Conservation (phyloP, 2,329 filamentous ascomycete species). For the Epichloe sylvatica region DNA sequence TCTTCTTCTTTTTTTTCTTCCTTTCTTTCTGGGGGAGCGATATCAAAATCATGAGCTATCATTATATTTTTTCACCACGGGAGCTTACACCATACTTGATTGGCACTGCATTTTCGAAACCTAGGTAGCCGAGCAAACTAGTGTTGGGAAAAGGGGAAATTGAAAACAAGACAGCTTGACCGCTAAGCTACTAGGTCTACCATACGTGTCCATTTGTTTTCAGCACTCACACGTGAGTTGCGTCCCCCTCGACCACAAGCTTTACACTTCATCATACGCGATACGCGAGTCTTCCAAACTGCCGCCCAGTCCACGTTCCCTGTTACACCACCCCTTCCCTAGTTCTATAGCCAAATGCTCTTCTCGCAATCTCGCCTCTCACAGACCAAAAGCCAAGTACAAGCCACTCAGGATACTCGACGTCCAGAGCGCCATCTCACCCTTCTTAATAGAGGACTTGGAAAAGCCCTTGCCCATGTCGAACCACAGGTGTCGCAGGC, state of each 20-base stretch:
- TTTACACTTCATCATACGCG: neutral
- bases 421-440: constrained; percentile 35
- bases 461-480: constrained; percentile 38
- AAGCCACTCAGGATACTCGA: constrained; percentile 28
- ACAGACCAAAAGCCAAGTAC: constrained; percentile 36
- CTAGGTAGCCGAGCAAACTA: neutral
- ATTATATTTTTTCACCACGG: too few species aligned
- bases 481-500: constrained; percentile 39
- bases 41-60: neutral
- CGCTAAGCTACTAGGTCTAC: neutral
- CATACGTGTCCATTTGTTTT: too few species aligned
- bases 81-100: neutral
- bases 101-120: neutral
- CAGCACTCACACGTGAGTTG: too few species aligned
- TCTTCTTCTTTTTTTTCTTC: neutral
- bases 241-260: neutral
- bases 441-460: constrained; percentile 31
- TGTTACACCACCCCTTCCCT: neutral
- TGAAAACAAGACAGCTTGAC: neutral
- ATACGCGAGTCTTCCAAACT: neutral
- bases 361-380: constrained; percentile 8
- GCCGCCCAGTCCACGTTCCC: neutral
- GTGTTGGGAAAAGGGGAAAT: neutral
- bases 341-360: neutral
- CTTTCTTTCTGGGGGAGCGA: neutral